Evolutionary conservation across 306 rosid genomes (phyloP).

Genomic region (Quercus bicolor): DNA sequence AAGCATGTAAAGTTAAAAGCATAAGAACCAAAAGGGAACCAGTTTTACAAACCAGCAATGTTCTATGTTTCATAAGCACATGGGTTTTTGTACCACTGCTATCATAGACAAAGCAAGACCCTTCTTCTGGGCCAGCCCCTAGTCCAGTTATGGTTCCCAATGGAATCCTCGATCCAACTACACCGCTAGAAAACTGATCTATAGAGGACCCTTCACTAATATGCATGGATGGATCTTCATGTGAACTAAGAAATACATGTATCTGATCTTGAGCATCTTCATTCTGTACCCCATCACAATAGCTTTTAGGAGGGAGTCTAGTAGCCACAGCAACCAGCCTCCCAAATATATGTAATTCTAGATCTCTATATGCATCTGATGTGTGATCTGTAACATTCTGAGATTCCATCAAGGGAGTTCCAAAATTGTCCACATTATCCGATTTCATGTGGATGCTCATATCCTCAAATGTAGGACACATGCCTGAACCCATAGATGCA

Average conservation of each 20-base stretch:
- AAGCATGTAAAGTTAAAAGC: conserved; percentile 5
- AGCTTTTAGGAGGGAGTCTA: conserved; percentile 56
- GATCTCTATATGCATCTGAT: conserved; percentile 67
- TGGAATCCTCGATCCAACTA: conserved; percentile 45
- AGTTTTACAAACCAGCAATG: conserved; percentile 66
- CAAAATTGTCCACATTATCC: conserved; percentile 29
- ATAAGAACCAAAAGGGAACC: conserved; percentile 16
- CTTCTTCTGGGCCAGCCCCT: conserved; percentile 80
- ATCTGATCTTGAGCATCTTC: conserved; percentile 62
- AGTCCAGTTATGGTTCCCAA: conserved; percentile 86
- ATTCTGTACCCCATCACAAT: conserved; percentile 28
- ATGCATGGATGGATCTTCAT: conserved; percentile 30
- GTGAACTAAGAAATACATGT: conserved; percentile 63
- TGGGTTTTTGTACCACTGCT: conserved; percentile 72
- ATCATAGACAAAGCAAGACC: conserved; percentile 71
- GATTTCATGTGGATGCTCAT: conserved; percentile 22
- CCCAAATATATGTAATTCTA: conserved; percentile 80
- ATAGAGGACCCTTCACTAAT: conserved; percentile 20
- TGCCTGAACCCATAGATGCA: conserved; percentile 31
- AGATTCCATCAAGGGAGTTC: conserved; percentile 21
- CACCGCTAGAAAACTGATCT: conserved; percentile 28
- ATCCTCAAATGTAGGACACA: conserved; percentile 32
- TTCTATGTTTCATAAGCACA: conserved; percentile 83
- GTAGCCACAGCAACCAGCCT: conserved; percentile 74
- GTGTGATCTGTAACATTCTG: conserved; percentile 22